A percentile compares a stretch with the other conserved stretches of the same genome.
Evolutionary conservation across 345 rosid species (phyloP).

Genomic region (Conringia planisiliqua): DNA sequence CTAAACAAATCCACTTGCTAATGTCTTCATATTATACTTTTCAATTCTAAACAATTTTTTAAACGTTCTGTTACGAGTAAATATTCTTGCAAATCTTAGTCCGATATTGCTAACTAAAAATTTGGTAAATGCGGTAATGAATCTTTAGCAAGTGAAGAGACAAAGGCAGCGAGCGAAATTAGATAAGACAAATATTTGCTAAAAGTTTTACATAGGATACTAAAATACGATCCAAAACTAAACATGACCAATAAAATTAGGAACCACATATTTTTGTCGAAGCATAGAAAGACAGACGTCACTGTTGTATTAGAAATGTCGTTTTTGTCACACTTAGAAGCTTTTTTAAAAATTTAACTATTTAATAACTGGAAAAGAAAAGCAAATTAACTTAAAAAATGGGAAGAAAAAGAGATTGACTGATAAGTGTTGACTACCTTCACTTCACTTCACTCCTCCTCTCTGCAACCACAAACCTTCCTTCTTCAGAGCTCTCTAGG

Average conservation of each 20-base stretch:
- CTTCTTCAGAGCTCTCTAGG: constrained; percentile 22
- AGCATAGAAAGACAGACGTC: constrained; percentile 23
- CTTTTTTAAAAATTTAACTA: neutral
- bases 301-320: constrained; percentile 13
- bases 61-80: no score
- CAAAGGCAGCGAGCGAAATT: neutral
- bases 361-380: neutral
- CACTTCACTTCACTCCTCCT: constrained; percentile 18
- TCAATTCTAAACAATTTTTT: neutral
- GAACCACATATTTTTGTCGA: constrained; percentile 2
- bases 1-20: constrained; percentile 10
- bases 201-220: constrained; percentile 13
- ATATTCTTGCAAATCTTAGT: neutral
- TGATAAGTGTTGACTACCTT: constrained; percentile 28
- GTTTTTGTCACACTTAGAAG: constrained; percentile 27
- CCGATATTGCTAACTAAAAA: neutral
- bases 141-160: neutral
- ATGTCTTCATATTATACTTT: neutral
- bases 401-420: neutral
- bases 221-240: neutral
- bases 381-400: neutral
- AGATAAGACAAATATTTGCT: neutral
- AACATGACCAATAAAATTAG: neutral
- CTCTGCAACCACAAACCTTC: constrained; percentile 5
- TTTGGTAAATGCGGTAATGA: neutral